Conservation (phyloP, 73 alveolate genomes). For the Symbiodinium pilosum region DNA sequence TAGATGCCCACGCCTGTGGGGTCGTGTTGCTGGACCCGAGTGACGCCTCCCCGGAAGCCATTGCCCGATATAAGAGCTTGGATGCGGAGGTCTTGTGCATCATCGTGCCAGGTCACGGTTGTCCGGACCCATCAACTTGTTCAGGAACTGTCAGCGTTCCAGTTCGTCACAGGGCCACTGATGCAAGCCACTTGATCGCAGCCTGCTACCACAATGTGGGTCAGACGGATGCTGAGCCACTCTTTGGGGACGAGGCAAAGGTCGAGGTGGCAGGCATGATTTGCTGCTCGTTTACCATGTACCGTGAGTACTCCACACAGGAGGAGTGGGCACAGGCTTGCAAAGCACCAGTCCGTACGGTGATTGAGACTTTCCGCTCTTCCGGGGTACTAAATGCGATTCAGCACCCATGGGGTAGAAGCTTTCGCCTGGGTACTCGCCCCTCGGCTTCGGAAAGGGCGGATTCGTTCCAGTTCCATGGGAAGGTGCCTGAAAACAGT, state of each 20-base stretch:
- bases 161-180: neutral
- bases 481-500: neutral
- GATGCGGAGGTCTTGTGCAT: neutral
- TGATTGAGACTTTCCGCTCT: neutral
- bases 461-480: neutral
- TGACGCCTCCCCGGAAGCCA: neutral
- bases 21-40: neutral
- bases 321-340: neutral
- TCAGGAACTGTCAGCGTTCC: neutral
- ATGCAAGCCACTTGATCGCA: neutral
- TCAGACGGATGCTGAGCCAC: neutral
- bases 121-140: neutral
- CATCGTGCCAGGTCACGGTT: neutral
- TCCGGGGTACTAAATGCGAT: neutral
- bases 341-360: neutral
- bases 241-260: neutral
- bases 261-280: neutral
- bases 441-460: neutral
- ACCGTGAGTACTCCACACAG: neutral
- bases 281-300: neutral
- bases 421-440: neutral
- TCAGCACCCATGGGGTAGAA: neutral
- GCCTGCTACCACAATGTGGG: neutral
- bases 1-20: neutral
- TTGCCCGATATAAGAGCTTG: neutral